Percentiles rank a stretch among this genome's conserved stretches.
phyloP scores from a whole-genome alignment of 1,139 yeast species.

The Maudiozyma humilis region DNA sequence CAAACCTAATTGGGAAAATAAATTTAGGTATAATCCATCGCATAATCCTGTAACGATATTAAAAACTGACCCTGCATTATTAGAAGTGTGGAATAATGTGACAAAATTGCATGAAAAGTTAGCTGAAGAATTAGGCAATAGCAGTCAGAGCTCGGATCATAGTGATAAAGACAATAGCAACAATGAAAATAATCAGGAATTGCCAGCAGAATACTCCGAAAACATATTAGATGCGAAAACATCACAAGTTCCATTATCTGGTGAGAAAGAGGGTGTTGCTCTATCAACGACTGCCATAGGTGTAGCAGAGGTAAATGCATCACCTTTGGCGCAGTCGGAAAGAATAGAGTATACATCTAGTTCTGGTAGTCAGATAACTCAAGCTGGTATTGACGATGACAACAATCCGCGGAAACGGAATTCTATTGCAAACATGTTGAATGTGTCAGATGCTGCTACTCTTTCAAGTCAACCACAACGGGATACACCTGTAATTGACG shows the following conservation, averaged over 20 bases:
- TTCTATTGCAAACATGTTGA: conserved; percentile 1
- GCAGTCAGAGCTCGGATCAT: not conserved
- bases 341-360: no score
- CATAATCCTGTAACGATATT: conserved; percentile 4
- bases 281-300: no score
- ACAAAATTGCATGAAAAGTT: not conserved
- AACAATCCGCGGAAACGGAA: not conserved
- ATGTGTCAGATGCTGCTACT: not conserved
- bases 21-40: conserved; percentile 1
- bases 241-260: not conserved
- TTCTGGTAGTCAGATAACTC: no score
- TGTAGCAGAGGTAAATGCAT: no score
- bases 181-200: not conserved
- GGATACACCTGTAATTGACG: no score
- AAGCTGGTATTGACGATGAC: no score
- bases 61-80: not conserved
- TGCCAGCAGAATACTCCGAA: not conserved
- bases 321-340: no score
- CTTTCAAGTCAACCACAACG: no score
- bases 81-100: not conserved
- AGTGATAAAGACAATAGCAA: not conserved
- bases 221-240: not conserved
- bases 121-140: not conserved
- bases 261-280: no score
- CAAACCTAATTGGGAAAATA: not conserved